Conservation (phyloP, 495 filamentous ascomycete genomes). For the Ramalina intermedia region DNA sequence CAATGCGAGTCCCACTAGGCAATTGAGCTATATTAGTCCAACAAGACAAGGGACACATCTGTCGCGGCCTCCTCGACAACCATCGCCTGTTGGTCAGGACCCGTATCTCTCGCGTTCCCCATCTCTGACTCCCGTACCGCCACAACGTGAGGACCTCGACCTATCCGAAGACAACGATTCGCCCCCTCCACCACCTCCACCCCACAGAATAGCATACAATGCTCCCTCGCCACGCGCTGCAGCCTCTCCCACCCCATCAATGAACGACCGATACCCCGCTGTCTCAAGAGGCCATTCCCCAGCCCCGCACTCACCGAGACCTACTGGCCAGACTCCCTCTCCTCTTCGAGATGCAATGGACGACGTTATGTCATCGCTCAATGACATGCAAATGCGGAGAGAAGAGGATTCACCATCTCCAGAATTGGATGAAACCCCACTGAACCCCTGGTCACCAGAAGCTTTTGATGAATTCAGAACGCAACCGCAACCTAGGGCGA, state of each 20-base stretch:
- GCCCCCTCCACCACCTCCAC: conserved; percentile 23
- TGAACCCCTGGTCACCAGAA: conserved; percentile 84
- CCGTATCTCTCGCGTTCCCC: conserved; percentile 11
- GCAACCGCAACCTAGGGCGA: conserved; percentile 17
- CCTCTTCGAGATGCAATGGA: conserved; percentile 91
- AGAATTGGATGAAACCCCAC: conserved; percentile 31
- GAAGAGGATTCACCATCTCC: conserved; percentile 32
- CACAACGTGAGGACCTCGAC: conserved; percentile 22
- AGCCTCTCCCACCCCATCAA: conserved; percentile 28
- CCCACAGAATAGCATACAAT: conserved; percentile 20
- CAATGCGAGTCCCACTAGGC: conserved; percentile 4
- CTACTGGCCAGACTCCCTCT: conserved; percentile 67
- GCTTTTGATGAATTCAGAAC: conserved; percentile 54
- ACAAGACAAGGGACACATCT: conserved; percentile 2
- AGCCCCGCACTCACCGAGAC: conserved; percentile 46
- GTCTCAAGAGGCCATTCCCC: conserved; percentile 45
- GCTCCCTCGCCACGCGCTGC: conserved; percentile 16
- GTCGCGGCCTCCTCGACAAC: neutral
- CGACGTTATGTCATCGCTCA: conserved; percentile 89
- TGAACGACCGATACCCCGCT: conserved; percentile 34
- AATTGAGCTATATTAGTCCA: conserved; percentile 5
- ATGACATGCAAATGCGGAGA: conserved; percentile 64
- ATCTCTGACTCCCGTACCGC: conserved; percentile 20
- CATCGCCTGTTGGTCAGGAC: conserved; percentile 1
- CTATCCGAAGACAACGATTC: conserved; percentile 20